Evolutionary conservation across 2,329 filamentous ascomycete genomes (phyloP).

Genomic region (Monosporascus sp.): DNA sequence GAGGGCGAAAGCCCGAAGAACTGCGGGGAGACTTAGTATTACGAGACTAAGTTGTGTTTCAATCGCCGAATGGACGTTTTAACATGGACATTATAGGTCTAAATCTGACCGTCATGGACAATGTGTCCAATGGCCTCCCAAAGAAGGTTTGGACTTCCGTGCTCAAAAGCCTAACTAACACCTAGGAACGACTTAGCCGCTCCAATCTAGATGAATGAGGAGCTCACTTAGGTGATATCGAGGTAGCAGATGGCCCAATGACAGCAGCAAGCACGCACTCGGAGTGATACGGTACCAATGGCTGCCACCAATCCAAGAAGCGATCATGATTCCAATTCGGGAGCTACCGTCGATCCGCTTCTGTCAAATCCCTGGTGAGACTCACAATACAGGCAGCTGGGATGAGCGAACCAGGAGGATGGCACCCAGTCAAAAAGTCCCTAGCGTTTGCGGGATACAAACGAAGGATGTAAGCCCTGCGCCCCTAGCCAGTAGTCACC

Average conservation of each 20-base stretch:
- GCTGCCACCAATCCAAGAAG: not conserved
- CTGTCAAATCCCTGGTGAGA: not conserved
- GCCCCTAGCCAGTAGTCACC: not conserved
- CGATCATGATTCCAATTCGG: not conserved
- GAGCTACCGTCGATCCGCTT: not conserved
- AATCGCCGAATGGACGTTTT: too few species aligned
- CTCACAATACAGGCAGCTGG: not conserved
- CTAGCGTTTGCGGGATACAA: not conserved
- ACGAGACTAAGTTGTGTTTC: not conserved
- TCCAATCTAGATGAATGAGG: too few species aligned
- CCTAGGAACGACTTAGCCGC: too few species aligned
- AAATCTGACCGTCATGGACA: too few species aligned
- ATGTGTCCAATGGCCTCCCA: too few species aligned
- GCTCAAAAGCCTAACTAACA: too few species aligned
- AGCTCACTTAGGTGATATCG: too few species aligned
- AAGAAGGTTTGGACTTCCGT: too few species aligned
- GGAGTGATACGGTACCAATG: not conserved
- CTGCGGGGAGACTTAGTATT: not conserved
- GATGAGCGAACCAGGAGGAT: not conserved
- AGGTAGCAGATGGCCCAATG: too few species aligned
- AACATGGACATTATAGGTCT: too few species aligned
- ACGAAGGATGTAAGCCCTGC: not conserved
- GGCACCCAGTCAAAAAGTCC: not conserved
- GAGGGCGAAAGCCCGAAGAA: not conserved
- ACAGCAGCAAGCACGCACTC: not conserved